Percentiles rank a stretch among this genome's conserved stretches.
Evolutionary conservation across 169 alveolate genomes (phyloP).

Genomic region (Plasmodium billcollinsi): DNA sequence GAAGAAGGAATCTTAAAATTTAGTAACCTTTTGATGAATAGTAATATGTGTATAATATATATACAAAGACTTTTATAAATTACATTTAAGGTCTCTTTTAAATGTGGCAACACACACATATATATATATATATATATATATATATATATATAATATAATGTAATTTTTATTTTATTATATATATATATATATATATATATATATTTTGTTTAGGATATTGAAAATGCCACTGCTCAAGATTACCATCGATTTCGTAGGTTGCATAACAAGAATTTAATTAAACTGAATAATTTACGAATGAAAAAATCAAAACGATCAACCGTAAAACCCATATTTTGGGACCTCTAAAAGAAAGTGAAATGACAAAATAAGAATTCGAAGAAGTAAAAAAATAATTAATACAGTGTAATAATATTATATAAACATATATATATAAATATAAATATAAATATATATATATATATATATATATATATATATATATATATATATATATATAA

Average conservation of each 20-base stretch:
- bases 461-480: slow-evolving; percentile 1
- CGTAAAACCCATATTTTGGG: slow-evolving; percentile 82
- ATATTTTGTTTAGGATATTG: slow-evolving; percentile 75
- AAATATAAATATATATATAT: neutral
- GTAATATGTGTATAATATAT: neutral
- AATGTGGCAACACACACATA: neutral
- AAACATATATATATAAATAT: neutral
- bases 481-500: slow-evolving; percentile 4
- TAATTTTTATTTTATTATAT: neutral
- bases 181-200: neutral
- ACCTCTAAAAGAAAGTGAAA: slow-evolving; percentile 57
- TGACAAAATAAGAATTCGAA: neutral
- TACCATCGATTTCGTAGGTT: slow-evolving; percentile 85
- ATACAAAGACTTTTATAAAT: neutral
- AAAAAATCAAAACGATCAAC: slow-evolving; percentile 83
- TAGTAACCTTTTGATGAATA: neutral
- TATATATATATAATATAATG: neutral
- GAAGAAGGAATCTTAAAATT: neutral
- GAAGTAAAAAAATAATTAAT: neutral
- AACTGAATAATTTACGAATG: slow-evolving; percentile 84
- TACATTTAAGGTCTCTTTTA: neutral
- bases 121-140: neutral
- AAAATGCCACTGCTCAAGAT: slow-evolving; percentile 82
- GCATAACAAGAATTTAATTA: slow-evolving; percentile 81
- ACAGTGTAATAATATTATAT: neutral